Conservation (phyloP, 176 grass and related monocot species). For the Ensete ventricosum region DNA sequence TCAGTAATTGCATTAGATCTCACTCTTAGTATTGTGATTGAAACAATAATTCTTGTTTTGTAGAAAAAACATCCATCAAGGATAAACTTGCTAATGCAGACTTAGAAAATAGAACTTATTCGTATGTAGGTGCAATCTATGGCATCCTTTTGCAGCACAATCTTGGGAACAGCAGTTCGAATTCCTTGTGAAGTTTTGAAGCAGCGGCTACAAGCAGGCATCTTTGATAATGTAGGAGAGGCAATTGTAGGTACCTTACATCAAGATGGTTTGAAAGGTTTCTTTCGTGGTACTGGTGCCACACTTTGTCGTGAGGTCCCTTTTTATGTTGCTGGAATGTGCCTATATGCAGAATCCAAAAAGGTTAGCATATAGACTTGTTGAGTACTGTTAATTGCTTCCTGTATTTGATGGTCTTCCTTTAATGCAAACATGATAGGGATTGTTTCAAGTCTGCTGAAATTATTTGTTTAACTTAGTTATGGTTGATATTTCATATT, state of each 20-base stretch:
- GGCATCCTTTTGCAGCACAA: conserved; percentile 92
- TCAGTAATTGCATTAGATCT: neutral
- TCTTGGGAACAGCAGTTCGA: conserved; percentile 78
- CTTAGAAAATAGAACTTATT: neutral
- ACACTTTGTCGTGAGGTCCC: conserved; percentile 95
- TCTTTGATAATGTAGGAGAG: conserved; percentile 89
- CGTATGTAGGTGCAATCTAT: conserved; percentile 69
- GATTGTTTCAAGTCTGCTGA: no score
- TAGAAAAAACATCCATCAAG: neutral
- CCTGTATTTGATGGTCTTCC: neutral
- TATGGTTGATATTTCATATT: no score
- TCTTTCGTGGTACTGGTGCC: conserved; percentile 92
- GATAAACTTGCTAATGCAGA: neutral
- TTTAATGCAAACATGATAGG: no score
- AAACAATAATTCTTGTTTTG: neutral
- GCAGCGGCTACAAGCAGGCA: conserved; percentile 82
- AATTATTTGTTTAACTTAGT: no score
- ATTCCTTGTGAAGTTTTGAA: conserved; percentile 94
- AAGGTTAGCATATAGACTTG: conserved; percentile 35
- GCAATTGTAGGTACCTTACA: conserved; percentile 81
- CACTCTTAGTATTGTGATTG: neutral
- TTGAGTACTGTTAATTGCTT: neutral
- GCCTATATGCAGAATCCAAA: conserved; percentile 89
- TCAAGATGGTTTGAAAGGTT: conserved; percentile 66
- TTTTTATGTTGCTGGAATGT: conserved; percentile 94